Percentiles rank a stretch among this genome's conserved stretches.
Evolutionary conservation across 805 yeast genomes (phyloP).

Genomic region (Candida broadrunensis): DNA sequence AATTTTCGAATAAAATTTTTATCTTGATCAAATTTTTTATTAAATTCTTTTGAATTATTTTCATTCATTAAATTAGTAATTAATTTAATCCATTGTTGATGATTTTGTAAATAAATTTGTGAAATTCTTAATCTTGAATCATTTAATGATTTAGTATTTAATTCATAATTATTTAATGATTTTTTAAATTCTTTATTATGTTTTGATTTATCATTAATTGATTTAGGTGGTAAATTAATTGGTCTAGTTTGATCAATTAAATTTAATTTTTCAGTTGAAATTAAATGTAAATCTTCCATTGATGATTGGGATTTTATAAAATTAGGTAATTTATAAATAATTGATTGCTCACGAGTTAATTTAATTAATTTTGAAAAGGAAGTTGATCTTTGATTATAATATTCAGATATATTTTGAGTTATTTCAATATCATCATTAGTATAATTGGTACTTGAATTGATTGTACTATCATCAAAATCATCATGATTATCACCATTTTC

Average conservation of each 20-base stretch:
- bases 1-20: slow-evolving; percentile 29
- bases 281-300: slow-evolving; percentile 56
- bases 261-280: slow-evolving; percentile 59
- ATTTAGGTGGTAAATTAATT: slow-evolving; percentile 69
- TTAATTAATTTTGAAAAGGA: slow-evolving; percentile 33
- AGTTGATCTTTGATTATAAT: slow-evolving; percentile 32
- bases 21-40: slow-evolving; percentile 22
- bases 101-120: slow-evolving; percentile 13
- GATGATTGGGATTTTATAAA: slow-evolving; percentile 38
- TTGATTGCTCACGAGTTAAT: slow-evolving; percentile 26
- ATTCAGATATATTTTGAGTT: slow-evolving; percentile 33
- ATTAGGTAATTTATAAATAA: slow-evolving; percentile 35
- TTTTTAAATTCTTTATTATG: slow-evolving; percentile 57
- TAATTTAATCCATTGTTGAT: slow-evolving; percentile 26
- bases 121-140: slow-evolving; percentile 18
- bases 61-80: slow-evolving; percentile 16
- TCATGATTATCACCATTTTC: background rate
- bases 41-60: slow-evolving; percentile 10
- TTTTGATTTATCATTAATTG: slow-evolving; percentile 44
- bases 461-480: slow-evolving; percentile 1
- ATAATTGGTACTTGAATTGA: slow-evolving; percentile 5
- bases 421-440: slow-evolving; percentile 29
- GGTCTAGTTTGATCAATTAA: slow-evolving; percentile 63
- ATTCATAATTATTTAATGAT: slow-evolving; percentile 39
- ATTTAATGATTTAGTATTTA: slow-evolving; percentile 19